Evolutionary conservation across 108 stramenopile genomes (phyloP).

Genomic region (Phaeodactylum tricornutum): DNA sequence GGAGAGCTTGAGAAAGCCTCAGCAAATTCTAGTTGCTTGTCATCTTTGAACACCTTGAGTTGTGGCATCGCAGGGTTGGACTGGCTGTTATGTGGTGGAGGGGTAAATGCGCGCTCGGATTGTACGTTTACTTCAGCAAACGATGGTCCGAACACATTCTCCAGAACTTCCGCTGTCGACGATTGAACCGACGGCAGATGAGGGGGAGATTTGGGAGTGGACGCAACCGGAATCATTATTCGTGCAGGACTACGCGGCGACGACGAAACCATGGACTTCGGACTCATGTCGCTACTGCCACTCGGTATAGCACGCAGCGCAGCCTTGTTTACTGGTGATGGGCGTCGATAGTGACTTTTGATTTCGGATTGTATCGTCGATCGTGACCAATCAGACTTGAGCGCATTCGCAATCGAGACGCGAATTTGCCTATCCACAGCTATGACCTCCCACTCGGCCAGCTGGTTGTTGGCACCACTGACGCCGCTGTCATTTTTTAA

Average conservation of each 20-base stretch:
- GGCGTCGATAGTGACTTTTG: constrained; percentile 3
- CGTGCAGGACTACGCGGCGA: constrained; percentile 24
- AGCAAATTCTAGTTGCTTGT: too few relatives aligned
- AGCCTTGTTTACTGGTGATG: not conserved
- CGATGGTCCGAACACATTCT: not conserved
- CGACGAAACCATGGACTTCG: constrained; percentile 12
- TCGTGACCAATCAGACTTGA: constrained; percentile 64
- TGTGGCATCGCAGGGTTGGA: not conserved
- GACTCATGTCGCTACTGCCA: constrained; percentile 23
- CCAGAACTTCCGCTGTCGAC: constrained; percentile 2
- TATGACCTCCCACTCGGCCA: constrained; percentile 78
- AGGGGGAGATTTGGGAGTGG: constrained; percentile 17
- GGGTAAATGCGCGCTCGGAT: constrained; percentile 18
- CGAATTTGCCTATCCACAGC: constrained; percentile 60
- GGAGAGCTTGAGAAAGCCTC: too few relatives aligned
- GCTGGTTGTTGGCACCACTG: constrained; percentile 24
- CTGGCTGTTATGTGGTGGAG: constrained; percentile 5
- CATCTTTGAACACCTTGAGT: too few relatives aligned
- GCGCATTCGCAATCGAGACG: constrained; percentile 52
- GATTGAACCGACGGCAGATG: constrained; percentile 5
- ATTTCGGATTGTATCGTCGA: constrained; percentile 8
- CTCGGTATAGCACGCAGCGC: constrained; percentile 8
- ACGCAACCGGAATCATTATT: too few relatives aligned
- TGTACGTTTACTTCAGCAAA: not conserved
- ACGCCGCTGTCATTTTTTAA: constrained; percentile 17